Evolutionary conservation across 2,329 filamentous ascomycete genomes (phyloP).

Genomic region (Colletotrichum sp.): DNA sequence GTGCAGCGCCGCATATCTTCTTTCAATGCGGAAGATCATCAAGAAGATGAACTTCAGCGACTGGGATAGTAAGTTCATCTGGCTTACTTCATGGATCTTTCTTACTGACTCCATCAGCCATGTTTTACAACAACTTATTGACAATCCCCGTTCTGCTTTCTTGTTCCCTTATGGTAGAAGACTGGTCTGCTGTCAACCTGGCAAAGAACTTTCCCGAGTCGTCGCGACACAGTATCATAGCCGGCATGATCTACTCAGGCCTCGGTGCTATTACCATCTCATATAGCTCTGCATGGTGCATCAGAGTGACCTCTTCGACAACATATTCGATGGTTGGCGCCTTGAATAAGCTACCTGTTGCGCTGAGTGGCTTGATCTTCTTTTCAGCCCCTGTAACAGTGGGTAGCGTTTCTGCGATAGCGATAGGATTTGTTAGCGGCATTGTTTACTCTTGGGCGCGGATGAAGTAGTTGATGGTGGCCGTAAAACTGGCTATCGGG

Average conservation of each 20-base stretch:
- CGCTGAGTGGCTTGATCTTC: slow-evolving; percentile 89
- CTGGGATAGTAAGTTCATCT: slow-evolving; percentile 83
- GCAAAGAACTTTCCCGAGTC: slow-evolving; percentile 83
- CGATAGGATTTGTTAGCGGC: slow-evolving; percentile 88
- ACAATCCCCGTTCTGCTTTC: slow-evolving; percentile 90
- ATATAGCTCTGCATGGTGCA: slow-evolving; percentile 98
- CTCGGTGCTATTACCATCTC: slow-evolving; percentile 96
- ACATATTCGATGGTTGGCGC: slow-evolving; percentile 99
- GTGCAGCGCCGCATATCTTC: slow-evolving; percentile 86
- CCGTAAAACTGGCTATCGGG: background rate
- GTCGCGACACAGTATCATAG: slow-evolving; percentile 76
- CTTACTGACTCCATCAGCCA: slow-evolving; percentile 62
- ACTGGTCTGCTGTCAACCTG: slow-evolving; percentile 90
- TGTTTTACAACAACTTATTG: slow-evolving; percentile 99
- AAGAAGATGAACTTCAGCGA: slow-evolving; percentile 99
- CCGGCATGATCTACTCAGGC: slow-evolving; percentile 93
- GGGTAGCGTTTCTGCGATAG: slow-evolving; percentile 88
- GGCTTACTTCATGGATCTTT: slow-evolving; percentile 21
- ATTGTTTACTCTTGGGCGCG: slow-evolving; percentile 69
- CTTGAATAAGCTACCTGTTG: slow-evolving; percentile 96
- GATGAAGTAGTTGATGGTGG: background rate
- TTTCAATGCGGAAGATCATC: slow-evolving; percentile 97
- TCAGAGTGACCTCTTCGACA: slow-evolving; percentile 94
- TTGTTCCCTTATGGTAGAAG: slow-evolving; percentile 82
- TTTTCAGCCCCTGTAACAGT: slow-evolving; percentile 93